phyloP scores from a whole-genome alignment of 1,139 yeast species.

The Debaryomyces robertsiae region DNA sequence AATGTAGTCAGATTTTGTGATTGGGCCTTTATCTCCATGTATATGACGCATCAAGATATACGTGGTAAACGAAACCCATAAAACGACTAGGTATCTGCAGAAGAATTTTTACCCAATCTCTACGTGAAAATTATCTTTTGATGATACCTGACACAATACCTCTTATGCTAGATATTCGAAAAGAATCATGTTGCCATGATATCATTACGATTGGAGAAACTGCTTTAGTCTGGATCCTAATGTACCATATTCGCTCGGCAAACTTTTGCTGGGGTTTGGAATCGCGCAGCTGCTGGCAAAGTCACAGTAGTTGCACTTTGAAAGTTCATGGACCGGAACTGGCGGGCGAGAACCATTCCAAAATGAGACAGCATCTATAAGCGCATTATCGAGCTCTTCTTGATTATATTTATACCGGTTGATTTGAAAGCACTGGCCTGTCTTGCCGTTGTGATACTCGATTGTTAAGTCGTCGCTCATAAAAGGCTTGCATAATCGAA shows the following conservation, averaged over 20 bases:
- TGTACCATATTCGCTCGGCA: slow-evolving; percentile 3
- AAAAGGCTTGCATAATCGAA: slow-evolving; percentile 34
- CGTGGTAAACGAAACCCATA: slow-evolving; percentile 54
- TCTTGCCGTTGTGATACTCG: slow-evolving; percentile 51
- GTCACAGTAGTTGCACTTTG: slow-evolving; percentile 57
- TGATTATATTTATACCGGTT: slow-evolving; percentile 38
- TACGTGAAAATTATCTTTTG: slow-evolving; percentile 39
- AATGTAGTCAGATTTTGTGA: slow-evolving; percentile 5
- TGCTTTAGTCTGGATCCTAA: slow-evolving; percentile 10
- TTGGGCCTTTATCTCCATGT: slow-evolving; percentile 49
- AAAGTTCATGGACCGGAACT: slow-evolving; percentile 33
- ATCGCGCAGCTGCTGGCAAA: slow-evolving; percentile 40
- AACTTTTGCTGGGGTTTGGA: slow-evolving; percentile 24
- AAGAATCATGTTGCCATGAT: too few relatives aligned
- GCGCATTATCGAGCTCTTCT: slow-evolving; percentile 25
- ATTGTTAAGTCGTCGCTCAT: slow-evolving; percentile 42
- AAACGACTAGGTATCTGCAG: slow-evolving; percentile 41
- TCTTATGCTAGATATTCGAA: too few relatives aligned
- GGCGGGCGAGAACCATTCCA: slow-evolving; percentile 62
- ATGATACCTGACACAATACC: slow-evolving; percentile 39
- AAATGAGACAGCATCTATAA: slow-evolving; percentile 40
- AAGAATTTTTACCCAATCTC: slow-evolving; percentile 32
- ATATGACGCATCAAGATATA: slow-evolving; percentile 43
- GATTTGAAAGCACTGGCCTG: slow-evolving; percentile 40
- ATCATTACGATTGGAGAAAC: slow-evolving; percentile 7